Evolutionary conservation across 805 yeast genomes (phyloP), one percentile per base, ranked within the genome.

Genomic region (Scheffersomyces amazonensis): DNA sequence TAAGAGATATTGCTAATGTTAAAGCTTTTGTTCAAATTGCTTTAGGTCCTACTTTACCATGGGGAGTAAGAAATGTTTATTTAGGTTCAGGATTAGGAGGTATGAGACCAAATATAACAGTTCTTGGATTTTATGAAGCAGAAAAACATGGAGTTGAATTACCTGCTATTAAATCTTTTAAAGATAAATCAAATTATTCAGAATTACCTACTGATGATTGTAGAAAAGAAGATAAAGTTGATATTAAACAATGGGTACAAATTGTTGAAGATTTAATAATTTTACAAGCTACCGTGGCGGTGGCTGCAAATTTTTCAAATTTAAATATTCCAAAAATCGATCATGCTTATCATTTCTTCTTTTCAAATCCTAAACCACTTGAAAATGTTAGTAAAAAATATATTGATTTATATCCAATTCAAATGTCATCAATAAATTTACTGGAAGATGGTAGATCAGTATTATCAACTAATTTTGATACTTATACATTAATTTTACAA

Each of bases 71-170:
- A 44, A 91, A 91, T 56, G 89, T 93, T 8, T 89, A 78, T 42
- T 60, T 91, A 42, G 97, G 97, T 0, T 85, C 96, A 2, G 99
- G 99, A 0, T 68, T 93, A n/a, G 99, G 99, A 6, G 97, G 96
- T 10, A 93, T 93, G 99, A 83, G 79, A 52, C 99, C 99, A 2
- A 93, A 93, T 55, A 90, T 93, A 36, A 87, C 96, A 0, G 95
- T 93, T 0, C 43, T 93, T 22, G 98, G 98, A 0, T 89, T 89
- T 53, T 87, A 83, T 49, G 96, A 91, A 54, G 68, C 83, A 42
- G 61, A 56, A 17, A 66, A 66, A 37, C 71, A 64, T 41, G 71
- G 72, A 1, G 50, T 62, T 13, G 54, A 54, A 8, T 43, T 59
- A 28, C 69, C 70, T 1, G 34, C 47, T 7, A 15, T 52, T 2